phyloP scores from a whole-genome alignment of 108 stramenopile genomes.

The Conticribra guillardii region DNA sequence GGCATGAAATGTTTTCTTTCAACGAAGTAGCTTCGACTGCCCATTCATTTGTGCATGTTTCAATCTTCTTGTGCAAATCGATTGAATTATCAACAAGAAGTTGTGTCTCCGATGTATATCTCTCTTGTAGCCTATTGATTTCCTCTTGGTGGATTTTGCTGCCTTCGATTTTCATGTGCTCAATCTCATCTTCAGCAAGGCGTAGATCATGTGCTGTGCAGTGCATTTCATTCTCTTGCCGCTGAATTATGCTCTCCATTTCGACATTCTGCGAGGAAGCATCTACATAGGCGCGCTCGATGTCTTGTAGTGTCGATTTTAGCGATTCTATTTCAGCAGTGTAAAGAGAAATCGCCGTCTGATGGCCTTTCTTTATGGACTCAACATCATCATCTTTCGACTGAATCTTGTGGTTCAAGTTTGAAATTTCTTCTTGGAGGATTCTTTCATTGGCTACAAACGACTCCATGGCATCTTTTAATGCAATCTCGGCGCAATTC shows the following conservation, averaged over 20 bases:
- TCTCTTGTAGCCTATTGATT: background rate
- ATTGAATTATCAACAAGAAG: background rate
- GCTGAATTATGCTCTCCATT: background rate
- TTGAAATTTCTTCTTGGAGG: too few relatives aligned
- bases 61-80: background rate
- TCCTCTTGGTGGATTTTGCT: background rate
- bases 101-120: background rate
- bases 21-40: background rate
- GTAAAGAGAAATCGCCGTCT: background rate
- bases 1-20: background rate
- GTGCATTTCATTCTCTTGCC: background rate
- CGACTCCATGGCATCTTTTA: too few relatives aligned
- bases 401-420: background rate
- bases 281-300: too few relatives aligned
- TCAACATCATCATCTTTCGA: background rate
- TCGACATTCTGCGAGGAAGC: background rate
- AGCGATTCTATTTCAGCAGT: background rate
- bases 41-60: background rate
- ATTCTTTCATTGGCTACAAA: too few relatives aligned
- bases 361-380: background rate
- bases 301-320: background rate
- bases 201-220: background rate
- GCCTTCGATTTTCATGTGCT: background rate
- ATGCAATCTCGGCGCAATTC: too few relatives aligned
- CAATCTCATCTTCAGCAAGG: background rate